Conservation (phyloP, 23 red algal species). For the Gracilaria caudata region DNA sequence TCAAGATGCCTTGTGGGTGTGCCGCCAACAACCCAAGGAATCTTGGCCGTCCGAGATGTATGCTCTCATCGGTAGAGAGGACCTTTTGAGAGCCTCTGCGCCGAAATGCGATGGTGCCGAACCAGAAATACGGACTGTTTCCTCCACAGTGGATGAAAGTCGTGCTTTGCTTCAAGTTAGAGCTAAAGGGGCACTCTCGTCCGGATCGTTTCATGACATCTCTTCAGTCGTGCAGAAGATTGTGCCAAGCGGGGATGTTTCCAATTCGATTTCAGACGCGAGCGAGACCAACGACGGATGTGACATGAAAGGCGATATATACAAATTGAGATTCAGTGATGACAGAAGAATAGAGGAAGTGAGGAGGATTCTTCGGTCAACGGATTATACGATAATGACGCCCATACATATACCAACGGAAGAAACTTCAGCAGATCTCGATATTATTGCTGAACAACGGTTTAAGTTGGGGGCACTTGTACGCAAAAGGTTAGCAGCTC, state of each 20-base stretch:
- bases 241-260: neutral
- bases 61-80: constrained; percentile 85
- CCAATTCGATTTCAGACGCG: neutral
- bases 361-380: constrained; percentile 80
- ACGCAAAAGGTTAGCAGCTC: constrained; percentile 77
- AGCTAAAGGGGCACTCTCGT: constrained; percentile 25
- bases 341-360: constrained; percentile 81
- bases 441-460: constrained; percentile 44
- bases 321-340: constrained; percentile 65
- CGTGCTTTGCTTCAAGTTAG: constrained; percentile 51
- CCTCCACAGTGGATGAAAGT: constrained; percentile 7
- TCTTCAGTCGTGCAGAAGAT: neutral
- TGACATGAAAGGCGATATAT: constrained; percentile 68
- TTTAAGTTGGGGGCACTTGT: constrained; percentile 30
- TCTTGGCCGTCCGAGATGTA: constrained; percentile 51
- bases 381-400: constrained; percentile 63
- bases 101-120: neutral
- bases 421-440: constrained; percentile 32
- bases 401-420: constrained; percentile 22
- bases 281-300: constrained; percentile 63
- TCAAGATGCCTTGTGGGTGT: constrained; percentile 67
- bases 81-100: constrained; percentile 36
- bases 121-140: neutral
- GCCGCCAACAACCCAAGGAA: constrained; percentile 32
- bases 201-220: neutral